Percentiles rank a stretch among this genome's conserved stretches.
These are phyloP conservation scores for Kondoa malvinella DNA, from an alignment of 768 basidiomycete species.

Conservation along the genomic window DNA sequence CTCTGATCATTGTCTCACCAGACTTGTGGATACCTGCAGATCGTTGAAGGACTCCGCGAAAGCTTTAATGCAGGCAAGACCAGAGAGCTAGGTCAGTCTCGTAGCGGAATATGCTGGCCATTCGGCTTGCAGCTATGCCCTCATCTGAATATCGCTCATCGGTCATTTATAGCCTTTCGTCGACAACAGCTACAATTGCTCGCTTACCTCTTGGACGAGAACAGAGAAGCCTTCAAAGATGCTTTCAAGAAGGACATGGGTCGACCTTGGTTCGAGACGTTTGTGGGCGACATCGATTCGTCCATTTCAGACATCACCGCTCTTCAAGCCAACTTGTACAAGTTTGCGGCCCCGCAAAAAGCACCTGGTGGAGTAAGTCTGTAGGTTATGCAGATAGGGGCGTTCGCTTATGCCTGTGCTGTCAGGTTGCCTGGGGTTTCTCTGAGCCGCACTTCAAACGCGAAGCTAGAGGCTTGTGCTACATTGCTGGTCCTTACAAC, in stretches of 20 bases:
- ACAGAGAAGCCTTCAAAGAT: constrained; percentile 44
- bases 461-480: constrained; percentile 41
- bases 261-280: constrained; percentile 44
- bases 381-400: too few species aligned
- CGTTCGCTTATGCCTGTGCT: too few species aligned
- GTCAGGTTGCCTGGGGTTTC: constrained; percentile 42
- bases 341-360: constrained; percentile 53
- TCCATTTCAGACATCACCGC: constrained; percentile 40
- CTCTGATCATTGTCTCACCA: neutral
- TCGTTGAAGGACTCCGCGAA: neutral
- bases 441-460: constrained; percentile 51
- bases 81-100: constrained; percentile 21
- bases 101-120: too few species aligned
- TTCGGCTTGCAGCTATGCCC: too few species aligned
- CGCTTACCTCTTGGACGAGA: constrained; percentile 41
- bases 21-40: neutral
- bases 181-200: neutral
- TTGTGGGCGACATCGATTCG: constrained; percentile 46
- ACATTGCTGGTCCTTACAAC: constrained; percentile 36
- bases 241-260: constrained; percentile 49
- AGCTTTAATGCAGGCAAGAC: constrained; percentile 51
- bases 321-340: constrained; percentile 48
- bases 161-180: neutral
- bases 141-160: neutral
- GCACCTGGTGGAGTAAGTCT: constrained; percentile 42